Base-by-base conservation (phyloP, 805 yeast species). In the Candida pseudoglaebosa region DNA sequence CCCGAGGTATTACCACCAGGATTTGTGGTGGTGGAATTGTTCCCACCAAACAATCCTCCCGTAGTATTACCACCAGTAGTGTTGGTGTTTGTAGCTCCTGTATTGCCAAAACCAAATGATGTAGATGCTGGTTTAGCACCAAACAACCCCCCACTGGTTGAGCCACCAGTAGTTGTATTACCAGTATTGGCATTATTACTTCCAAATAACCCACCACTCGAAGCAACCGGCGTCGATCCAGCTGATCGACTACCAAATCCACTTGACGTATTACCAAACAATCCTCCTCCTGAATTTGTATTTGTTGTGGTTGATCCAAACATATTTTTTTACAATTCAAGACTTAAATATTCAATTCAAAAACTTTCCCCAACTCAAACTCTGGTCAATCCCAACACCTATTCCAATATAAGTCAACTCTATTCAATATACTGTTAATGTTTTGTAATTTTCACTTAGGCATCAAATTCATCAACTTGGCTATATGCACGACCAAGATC, bases 181-280 rank as follows among this genome's bases (percentile, higher is more conserved):
- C 15, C 33, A n/a, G 44, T 20, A 31, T 35, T 38, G 8, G 38
- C 21, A 34, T 30, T 40, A 5, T 37, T 26, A 26, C 36, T 12
- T 1, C 56, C 62, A 44, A 57, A 54, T 24, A 65, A 46, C 4
- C 71, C 69, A 22, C 63, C 62, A 21, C 49, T 17, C 12, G 36
- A 12, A 14, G 36, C 16, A 5, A 22, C 36, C 4, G 41, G 38
- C 5, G 40, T 17, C 3, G 37, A 21, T 3, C 37, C 33, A 16
- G 43, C 36, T 4, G 36, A 33, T 33, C 36, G 12, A 16, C 36
- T 33, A 6, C 34, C 24, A 30, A 30, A 30, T 15, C 28, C 28
- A 13, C 42, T 36, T 24, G 48, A 26, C 29, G 41, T 39, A 30
- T 30, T 37, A 28, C 56, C 57, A 48, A 57, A 58, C 2, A 54